These are phyloP conservation scores for Lactuca sativa DNA, from an alignment of 129 eudicot genomes.

Conservation along the genomic window DNA sequence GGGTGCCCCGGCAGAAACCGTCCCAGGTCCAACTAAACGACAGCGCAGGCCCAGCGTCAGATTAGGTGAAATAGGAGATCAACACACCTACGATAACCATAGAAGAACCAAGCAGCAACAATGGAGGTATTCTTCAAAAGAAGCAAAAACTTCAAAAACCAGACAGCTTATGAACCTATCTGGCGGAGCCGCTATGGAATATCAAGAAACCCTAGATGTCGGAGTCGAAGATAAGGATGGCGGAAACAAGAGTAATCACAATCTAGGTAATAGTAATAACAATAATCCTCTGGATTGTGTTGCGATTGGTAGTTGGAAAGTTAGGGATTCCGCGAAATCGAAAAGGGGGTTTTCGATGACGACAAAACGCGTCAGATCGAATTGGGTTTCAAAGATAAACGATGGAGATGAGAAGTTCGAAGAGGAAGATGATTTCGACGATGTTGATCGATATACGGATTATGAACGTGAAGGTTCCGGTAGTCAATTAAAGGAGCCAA, in stretches of 20 bases:
- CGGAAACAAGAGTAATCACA: conserved; percentile 14
- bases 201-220: conserved; percentile 26
- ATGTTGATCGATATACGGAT: conserved; percentile 42
- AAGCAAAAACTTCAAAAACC: conserved; percentile 48
- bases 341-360: conserved; percentile 27
- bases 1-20: conserved; percentile 16
- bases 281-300: conserved; percentile 11
- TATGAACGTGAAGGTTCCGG: conserved; percentile 46
- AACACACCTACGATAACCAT: conserved; percentile 45
- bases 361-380: conserved; percentile 37
- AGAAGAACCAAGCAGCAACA: conserved; percentile 37
- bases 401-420: conserved; percentile 29
- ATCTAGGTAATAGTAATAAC: conserved; percentile 11
- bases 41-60: conserved; percentile 91
- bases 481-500: conserved; percentile 52
- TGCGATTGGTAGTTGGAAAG: conserved; percentile 45
- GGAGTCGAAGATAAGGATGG: conserved; percentile 19
- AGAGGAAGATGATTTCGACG: conserved; percentile 36
- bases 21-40: conserved; percentile 44
- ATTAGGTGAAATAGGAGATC: conserved; percentile 77
- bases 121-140: conserved; percentile 39
- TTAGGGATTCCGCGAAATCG: conserved; percentile 26
- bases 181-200: conserved; percentile 27
- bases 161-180: conserved; percentile 51
- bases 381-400: conserved; percentile 33